phyloP scores from a whole-genome alignment of 78 protist genomes.

The Planoprotostelium fungivorum region DNA sequence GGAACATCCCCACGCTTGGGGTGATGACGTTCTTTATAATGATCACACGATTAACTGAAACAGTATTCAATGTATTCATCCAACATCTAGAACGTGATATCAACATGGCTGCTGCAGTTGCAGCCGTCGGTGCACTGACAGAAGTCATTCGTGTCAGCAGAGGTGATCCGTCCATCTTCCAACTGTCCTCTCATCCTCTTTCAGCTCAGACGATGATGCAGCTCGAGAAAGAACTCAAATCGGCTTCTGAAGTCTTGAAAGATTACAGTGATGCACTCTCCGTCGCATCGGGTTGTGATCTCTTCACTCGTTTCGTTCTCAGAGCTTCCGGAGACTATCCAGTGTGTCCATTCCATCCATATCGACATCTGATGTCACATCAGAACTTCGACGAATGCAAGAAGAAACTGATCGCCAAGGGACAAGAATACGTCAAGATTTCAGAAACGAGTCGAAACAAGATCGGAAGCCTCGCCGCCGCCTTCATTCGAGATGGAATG shows the following conservation, averaged over 20 bases:
- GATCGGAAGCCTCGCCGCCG: conserved; percentile 64
- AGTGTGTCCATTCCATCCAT: conserved; percentile 5
- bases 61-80: neutral
- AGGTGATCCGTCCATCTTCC: neutral
- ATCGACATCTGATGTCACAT: neutral
- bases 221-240: conserved; percentile 51
- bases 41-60: neutral
- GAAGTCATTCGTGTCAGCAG: conserved; percentile 27
- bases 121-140: conserved; percentile 42
- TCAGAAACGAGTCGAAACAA: conserved; percentile 29
- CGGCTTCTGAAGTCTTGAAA: conserved; percentile 34
- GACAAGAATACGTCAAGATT: conserved; percentile 26
- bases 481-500: conserved; percentile 75
- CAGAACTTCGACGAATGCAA: conserved; percentile 63
- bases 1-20: neutral
- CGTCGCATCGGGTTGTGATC: conserved; percentile 66
- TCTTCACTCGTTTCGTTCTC: conserved; percentile 66
- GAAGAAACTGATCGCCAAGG: conserved; percentile 57
- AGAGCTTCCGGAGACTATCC: conserved; percentile 62
- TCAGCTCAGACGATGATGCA: conserved; percentile 69
- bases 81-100: neutral
- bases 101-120: conserved; percentile 37
- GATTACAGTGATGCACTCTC: conserved; percentile 46
- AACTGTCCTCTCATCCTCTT: neutral
- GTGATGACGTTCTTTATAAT: neutral